These are phyloP conservation scores for Carallia pectinifolia DNA, from an alignment of 345 rosid genomes.

Conservation along the genomic window DNA sequence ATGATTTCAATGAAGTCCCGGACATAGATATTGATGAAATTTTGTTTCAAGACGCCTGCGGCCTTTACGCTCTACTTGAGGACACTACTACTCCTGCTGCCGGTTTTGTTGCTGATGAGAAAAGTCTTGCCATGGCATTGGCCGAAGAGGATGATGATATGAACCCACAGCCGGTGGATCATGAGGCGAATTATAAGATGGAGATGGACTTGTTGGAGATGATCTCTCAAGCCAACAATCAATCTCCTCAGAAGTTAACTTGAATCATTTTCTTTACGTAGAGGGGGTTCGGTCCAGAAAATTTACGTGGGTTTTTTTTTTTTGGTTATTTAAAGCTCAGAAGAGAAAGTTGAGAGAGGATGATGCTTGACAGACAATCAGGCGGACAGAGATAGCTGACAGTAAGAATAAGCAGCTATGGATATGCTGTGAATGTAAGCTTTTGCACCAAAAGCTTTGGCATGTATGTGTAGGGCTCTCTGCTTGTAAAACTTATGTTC, in stretches of 20 bases:
- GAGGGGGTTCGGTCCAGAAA: neutral
- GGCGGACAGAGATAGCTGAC: neutral
- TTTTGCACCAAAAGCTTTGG: neutral
- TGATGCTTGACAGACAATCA: too few relatives aligned
- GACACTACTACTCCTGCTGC: slow-evolving; percentile 28
- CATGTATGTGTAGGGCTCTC: neutral
- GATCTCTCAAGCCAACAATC: slow-evolving; percentile 40
- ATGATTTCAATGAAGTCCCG: slow-evolving; percentile 39
- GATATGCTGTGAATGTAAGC: neutral
- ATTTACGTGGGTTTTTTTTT: too few relatives aligned
- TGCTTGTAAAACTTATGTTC: neutral
- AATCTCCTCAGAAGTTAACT: neutral
- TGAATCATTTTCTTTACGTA: neutral
- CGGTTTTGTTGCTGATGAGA: slow-evolving; percentile 23
- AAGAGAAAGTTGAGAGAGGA: neutral
- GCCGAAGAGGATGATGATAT: slow-evolving; percentile 5
- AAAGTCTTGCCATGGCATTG: slow-evolving; percentile 26
- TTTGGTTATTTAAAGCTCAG: neutral
- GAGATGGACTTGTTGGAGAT: slow-evolving; percentile 65
- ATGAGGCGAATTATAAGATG: slow-evolving; percentile 28
- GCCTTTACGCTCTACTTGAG: slow-evolving; percentile 65
- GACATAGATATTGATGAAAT: slow-evolving; percentile 62
- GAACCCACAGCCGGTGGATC: slow-evolving; percentile 12
- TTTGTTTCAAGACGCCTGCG: slow-evolving; percentile 54
- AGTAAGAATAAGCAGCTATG: neutral